Evolutionary conservation across 2,329 filamentous ascomycete genomes (phyloP).

Genomic region (Pestalotiopsis fici): DNA sequence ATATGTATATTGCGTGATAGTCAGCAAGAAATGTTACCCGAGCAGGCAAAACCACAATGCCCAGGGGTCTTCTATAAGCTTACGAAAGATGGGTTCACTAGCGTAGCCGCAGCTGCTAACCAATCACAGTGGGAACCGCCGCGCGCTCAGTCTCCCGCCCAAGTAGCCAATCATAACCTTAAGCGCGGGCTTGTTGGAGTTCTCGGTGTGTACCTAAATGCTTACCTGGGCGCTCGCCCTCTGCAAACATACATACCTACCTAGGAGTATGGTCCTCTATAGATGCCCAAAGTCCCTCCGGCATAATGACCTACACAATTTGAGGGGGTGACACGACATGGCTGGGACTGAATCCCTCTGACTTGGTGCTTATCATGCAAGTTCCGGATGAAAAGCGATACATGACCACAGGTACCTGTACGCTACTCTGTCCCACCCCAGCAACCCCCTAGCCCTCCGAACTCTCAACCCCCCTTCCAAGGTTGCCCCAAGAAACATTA

Average conservation of each 20-base stretch:
- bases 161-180: background rate
- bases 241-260: too few relatives aligned
- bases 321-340: too few relatives aligned
- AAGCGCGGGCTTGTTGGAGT: background rate
- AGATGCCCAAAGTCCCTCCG: too few relatives aligned
- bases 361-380: too few relatives aligned
- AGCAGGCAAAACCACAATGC: background rate
- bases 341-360: too few relatives aligned
- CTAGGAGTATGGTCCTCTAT: too few relatives aligned
- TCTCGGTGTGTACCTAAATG: background rate
- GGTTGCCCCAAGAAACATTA: too few relatives aligned
- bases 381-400: too few relatives aligned
- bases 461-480: background rate
- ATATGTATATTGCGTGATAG: background rate
- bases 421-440: too few relatives aligned
- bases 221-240: too few relatives aligned
- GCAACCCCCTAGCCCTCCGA: background rate
- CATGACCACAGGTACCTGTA: too few relatives aligned
- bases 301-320: too few relatives aligned
- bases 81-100: background rate
- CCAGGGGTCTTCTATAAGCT: background rate
- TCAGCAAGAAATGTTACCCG: background rate
- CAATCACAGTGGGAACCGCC: background rate
- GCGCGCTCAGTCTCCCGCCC: background rate
- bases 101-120: background rate